Evolutionary conservation across 805 yeast genomes (phyloP), one percentile per base, ranked within the genome.

Genomic region (Saccharomycopsis synnaedendra): DNA sequence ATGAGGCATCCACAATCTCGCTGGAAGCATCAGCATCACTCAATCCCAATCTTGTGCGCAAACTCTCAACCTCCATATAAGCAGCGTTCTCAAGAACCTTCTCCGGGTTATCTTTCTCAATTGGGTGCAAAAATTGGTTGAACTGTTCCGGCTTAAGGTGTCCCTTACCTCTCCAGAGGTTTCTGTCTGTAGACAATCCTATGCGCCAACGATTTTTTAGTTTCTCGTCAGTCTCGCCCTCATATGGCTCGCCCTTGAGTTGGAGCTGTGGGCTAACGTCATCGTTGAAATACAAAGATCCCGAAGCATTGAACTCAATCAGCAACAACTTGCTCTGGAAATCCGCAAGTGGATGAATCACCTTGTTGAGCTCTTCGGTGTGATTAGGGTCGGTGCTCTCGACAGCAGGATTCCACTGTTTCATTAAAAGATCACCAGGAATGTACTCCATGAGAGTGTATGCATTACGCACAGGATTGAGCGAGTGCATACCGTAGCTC

Each of bases 141-240:
- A 76, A 64, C 46, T 70, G 71, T 39, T 68, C 70, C 36, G 71
- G 70, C n/a, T 72, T 67, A 56, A 85, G 62, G 41, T 70, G 65
- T 38, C 65, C 64, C 60, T 80, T 81, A 55, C 79, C 75, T 62
- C 82, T 84, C 75, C 88, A 81, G 61, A 80, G 85, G 9, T 78
- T 74, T 55, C 83, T 74, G 63, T 90, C 97, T 32, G 78, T 79
- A 29, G 85, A 75, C n/a, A 95, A 93, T 5, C 98, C 97, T 55
- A 90, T 78, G 60, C 82, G 74, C 94, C 95, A 89, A 67, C 95
- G 76, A 53, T 75, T 72, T 46, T 68, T 67, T 42, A 85, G 65
- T 35, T 63, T 65, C 5, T 70, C 64, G 44, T 76, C 66, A 11
- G 71, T 64, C 63, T 86, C 95, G 9, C 79, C 85, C 4, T 74